Conservation (phyloP, 169 alveolate genomes). For the Amoebophrya sp. region DNA sequence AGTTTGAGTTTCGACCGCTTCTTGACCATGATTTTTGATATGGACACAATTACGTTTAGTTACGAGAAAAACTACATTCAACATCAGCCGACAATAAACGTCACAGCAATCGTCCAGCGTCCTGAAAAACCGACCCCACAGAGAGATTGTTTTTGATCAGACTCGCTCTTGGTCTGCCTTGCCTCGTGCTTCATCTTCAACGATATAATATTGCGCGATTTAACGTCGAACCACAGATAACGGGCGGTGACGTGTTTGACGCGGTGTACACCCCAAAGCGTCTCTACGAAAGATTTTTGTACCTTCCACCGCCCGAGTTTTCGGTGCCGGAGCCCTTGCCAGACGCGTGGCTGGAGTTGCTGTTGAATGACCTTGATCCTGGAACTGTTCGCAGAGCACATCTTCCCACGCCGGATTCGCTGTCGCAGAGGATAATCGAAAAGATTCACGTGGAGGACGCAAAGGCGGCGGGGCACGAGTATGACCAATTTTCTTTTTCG, state of each 20-base stretch:
- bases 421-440: not conserved
- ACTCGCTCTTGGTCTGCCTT: too few species aligned
- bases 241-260: not conserved
- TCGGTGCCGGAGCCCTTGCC: not conserved
- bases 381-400: not conserved
- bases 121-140: not conserved
- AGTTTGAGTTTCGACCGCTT: not conserved
- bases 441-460: not conserved
- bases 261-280: not conserved
- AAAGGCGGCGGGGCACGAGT: not conserved
- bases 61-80: too few species aligned
- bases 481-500: too few species aligned
- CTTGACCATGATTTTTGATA: not conserved
- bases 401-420: not conserved
- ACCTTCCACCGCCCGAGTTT: not conserved
- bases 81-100: too few species aligned
- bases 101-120: not conserved
- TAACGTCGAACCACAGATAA: not conserved
- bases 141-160: too few species aligned
- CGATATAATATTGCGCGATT: not conserved
- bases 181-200: too few species aligned
- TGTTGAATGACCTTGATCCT: not conserved
- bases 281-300: not conserved
- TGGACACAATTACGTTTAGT: too few species aligned
- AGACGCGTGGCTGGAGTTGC: not conserved